These are phyloP conservation scores for Cornus florida DNA, from an alignment of 148 eudicot species.

Conservation along the genomic window DNA sequence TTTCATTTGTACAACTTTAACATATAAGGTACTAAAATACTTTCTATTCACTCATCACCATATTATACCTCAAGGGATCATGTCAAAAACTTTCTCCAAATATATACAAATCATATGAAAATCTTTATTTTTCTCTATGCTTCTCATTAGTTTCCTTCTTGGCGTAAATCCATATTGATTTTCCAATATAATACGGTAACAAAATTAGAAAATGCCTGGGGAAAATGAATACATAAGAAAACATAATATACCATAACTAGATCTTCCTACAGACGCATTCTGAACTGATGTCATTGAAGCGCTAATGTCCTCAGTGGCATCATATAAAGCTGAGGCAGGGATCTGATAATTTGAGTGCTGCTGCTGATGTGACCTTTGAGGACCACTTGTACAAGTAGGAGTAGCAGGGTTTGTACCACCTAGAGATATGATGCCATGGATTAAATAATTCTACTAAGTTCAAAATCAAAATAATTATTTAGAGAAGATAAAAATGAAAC, in stretches of 20 bases:
- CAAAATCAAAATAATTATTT: background rate
- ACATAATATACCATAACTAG: slow-evolving; percentile 30
- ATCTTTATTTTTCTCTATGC: too few relatives aligned
- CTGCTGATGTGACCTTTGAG: slow-evolving; percentile 48
- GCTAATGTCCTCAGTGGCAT: slow-evolving; percentile 39
- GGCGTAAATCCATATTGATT: too few relatives aligned
- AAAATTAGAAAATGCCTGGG: background rate
- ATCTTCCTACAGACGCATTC: slow-evolving; percentile 37
- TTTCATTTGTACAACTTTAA: too few relatives aligned
- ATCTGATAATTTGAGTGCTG: slow-evolving; percentile 61
- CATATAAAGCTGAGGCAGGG: slow-evolving; percentile 85
- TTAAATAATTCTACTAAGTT: background rate
- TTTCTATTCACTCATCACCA: too few relatives aligned
- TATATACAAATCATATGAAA: too few relatives aligned
- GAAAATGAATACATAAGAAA: background rate
- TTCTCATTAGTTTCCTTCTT: too few relatives aligned
- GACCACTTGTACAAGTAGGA: slow-evolving; percentile 23
- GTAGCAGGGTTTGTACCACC: slow-evolving; percentile 37
- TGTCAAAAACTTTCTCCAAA: too few relatives aligned
- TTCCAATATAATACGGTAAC: background rate
- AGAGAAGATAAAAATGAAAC: background rate
- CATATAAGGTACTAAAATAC: too few relatives aligned
- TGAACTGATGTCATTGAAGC: slow-evolving; percentile 26
- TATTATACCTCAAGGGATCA: too few relatives aligned
- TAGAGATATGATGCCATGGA: slow-evolving; percentile 16